phyloP scores from a whole-genome alignment of 768 basidiomycete genomes.

The Phanerochaete sordida region DNA sequence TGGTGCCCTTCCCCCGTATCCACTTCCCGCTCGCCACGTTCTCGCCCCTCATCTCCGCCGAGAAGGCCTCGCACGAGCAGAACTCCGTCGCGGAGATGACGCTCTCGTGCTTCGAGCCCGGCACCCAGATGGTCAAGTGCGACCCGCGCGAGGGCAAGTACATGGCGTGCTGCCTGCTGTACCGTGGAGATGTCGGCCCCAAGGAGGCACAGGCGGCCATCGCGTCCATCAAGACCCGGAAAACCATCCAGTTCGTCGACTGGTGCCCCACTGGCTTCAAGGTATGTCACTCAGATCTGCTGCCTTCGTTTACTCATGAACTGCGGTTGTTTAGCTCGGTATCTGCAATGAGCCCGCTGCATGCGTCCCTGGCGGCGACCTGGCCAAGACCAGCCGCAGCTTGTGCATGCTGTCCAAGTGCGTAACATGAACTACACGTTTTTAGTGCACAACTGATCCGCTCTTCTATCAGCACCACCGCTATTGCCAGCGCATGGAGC shows the following conservation, averaged over 20 bases:
- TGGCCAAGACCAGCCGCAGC: constrained; percentile 70
- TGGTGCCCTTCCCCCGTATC: constrained; percentile 64
- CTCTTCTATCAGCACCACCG: constrained; percentile 38
- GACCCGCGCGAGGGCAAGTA: constrained; percentile 80
- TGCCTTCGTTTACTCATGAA: background rate
- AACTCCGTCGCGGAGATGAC: constrained; percentile 71
- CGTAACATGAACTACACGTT: background rate
- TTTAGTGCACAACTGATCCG: background rate
- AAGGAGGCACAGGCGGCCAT: constrained; percentile 78
- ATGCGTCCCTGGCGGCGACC: constrained; percentile 69
- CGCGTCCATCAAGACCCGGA: constrained; percentile 70
- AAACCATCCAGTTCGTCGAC: constrained; percentile 77
- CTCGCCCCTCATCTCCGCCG: constrained; percentile 57
- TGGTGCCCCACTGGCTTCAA: constrained; percentile 83
- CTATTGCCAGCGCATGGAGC: constrained; percentile 73
- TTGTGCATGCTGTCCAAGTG: constrained; percentile 75
- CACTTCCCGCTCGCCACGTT: constrained; percentile 69
- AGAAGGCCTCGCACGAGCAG: constrained; percentile 65
- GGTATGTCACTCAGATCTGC: background rate
- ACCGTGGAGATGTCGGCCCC: constrained; percentile 75
- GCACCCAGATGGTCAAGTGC: constrained; percentile 79
- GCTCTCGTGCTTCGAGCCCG: constrained; percentile 71
- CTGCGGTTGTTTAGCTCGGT: constrained; percentile 35
- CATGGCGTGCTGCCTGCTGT: constrained; percentile 70
- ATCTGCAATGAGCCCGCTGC: constrained; percentile 79